These are phyloP conservation scores for Ilyonectria robusta DNA, from an alignment of 2,329 filamentous ascomycete genomes.

Conservation along the genomic window DNA sequence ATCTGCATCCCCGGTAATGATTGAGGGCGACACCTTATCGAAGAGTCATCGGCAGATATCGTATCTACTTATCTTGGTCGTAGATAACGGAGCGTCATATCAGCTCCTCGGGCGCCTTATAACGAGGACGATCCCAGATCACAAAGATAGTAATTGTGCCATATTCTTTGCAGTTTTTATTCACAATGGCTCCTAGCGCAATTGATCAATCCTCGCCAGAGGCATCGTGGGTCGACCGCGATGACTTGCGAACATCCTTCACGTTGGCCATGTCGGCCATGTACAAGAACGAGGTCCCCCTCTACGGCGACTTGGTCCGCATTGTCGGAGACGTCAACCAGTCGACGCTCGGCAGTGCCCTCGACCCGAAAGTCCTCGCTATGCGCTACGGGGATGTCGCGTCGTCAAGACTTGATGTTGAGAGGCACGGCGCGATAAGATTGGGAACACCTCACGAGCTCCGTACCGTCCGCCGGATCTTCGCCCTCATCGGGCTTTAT, in stretches of 20 bases:
- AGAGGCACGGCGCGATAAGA: constrained; percentile 62
- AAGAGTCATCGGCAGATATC: constrained; percentile 24
- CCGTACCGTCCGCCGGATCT: constrained; percentile 58
- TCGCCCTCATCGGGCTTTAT: constrained; percentile 61
- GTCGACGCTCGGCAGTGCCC: constrained; percentile 23
- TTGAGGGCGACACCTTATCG: background rate
- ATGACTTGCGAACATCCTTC: constrained; percentile 44
- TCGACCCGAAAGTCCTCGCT: constrained; percentile 34
- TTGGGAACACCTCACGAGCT: constrained; percentile 61
- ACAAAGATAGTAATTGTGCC: background rate
- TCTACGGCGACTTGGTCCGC: constrained; percentile 38
- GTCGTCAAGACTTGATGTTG: constrained; percentile 38
- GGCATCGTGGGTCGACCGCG: constrained; percentile 19
- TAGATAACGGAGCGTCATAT: constrained; percentile 24
- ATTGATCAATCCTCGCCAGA: background rate
- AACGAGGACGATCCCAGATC: background rate
- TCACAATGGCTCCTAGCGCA: constrained; percentile 29
- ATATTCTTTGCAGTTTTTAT: background rate
- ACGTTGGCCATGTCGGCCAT: constrained; percentile 42
- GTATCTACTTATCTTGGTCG: constrained; percentile 27
- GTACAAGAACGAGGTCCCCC: constrained; percentile 43
- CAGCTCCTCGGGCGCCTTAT: constrained; percentile 2
- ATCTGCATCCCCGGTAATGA: constrained; percentile 17
- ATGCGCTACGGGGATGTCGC: constrained; percentile 38
- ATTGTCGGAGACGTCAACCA: constrained; percentile 40